Evolutionary conservation across 2,329 filamentous ascomycete genomes (phyloP).

Genomic region (Ascochyta fabae): DNA sequence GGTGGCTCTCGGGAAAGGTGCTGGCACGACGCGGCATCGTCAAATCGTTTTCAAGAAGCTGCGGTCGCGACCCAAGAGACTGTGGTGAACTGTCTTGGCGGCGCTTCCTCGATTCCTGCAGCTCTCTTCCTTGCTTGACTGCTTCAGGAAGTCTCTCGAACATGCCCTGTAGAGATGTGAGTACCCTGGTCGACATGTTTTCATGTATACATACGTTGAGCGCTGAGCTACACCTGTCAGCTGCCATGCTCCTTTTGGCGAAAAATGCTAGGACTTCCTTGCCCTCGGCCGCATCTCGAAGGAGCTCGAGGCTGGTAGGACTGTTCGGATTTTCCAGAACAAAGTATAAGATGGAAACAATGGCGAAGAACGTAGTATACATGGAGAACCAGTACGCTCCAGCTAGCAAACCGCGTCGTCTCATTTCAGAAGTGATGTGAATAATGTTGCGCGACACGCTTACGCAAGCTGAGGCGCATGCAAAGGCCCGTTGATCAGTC

Average conservation of each 20-base stretch:
- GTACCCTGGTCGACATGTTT: background rate
- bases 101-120: conserved; percentile 45
- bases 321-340: conserved; percentile 81
- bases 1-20: conserved; percentile 46
- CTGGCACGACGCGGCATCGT: conserved; percentile 39
- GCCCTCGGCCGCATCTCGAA: conserved; percentile 84
- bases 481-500: conserved; percentile 79
- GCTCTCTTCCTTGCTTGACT: conserved; percentile 58
- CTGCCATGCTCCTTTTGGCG: conserved; percentile 84
- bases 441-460: conserved; percentile 76
- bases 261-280: conserved; percentile 81
- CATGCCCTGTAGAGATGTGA: conserved; percentile 62
- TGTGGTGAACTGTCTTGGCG: conserved; percentile 48
- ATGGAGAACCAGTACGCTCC: conserved; percentile 88
- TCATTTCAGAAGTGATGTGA: conserved; percentile 80
- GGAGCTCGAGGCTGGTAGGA: conserved; percentile 75
- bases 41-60: conserved; percentile 29
- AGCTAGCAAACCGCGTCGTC: conserved; percentile 74
- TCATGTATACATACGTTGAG: conserved; percentile 67
- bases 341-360: conserved; percentile 80
- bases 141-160: conserved; percentile 84
- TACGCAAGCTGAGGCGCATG: conserved; percentile 72
- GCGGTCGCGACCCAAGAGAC: conserved; percentile 33
- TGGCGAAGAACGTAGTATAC: conserved; percentile 82
- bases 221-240: conserved; percentile 81